Conservation (phyloP, 306 rosid species). For the Elaeagnus macrophylla region DNA sequence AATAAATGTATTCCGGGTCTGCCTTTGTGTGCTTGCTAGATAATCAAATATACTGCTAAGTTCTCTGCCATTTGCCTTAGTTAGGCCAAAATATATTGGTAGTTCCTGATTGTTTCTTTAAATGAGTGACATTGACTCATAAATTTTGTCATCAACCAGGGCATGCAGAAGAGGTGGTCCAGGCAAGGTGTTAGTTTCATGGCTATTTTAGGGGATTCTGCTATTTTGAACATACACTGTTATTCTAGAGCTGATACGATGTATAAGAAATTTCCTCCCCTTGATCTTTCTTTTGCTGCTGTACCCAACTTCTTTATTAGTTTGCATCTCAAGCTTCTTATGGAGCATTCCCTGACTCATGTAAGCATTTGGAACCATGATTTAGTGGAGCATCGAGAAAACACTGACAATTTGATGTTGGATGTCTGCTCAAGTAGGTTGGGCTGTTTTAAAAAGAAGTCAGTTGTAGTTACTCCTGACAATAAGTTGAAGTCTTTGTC, state of each 20-base stretch:
- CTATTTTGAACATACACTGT: constrained; percentile 27
- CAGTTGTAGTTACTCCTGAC: no score
- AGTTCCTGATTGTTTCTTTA: constrained; percentile 10
- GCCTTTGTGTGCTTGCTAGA: no score
- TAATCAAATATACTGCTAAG: no score
- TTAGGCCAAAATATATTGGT: constrained; percentile 7
- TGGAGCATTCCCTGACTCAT: constrained; percentile 50
- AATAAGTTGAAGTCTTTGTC: constrained; percentile 25
- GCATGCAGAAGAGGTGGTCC: constrained; percentile 33
- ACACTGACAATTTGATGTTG: constrained; percentile 23
- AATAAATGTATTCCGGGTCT: no score
- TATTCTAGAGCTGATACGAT: constrained; percentile 30
- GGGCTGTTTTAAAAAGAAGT: constrained; percentile 29
- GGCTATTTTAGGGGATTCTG: constrained; percentile 46
- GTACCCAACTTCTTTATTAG: constrained; percentile 72
- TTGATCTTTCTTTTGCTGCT: constrained; percentile 71
- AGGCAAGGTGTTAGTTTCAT: constrained; percentile 49
- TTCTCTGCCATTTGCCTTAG: not conserved
- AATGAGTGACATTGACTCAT: constrained; percentile 21
- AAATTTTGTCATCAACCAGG: constrained; percentile 36
- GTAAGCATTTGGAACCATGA: constrained; percentile 35
- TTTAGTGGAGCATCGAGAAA: constrained; percentile 31
- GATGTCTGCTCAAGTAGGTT: constrained; percentile 27
- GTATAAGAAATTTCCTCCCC: constrained; percentile 44
- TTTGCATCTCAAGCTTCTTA: constrained; percentile 74